These are phyloP conservation scores for Serendipita indica DNA, from an alignment of 768 basidiomycete genomes.

Conservation along the genomic window DNA sequence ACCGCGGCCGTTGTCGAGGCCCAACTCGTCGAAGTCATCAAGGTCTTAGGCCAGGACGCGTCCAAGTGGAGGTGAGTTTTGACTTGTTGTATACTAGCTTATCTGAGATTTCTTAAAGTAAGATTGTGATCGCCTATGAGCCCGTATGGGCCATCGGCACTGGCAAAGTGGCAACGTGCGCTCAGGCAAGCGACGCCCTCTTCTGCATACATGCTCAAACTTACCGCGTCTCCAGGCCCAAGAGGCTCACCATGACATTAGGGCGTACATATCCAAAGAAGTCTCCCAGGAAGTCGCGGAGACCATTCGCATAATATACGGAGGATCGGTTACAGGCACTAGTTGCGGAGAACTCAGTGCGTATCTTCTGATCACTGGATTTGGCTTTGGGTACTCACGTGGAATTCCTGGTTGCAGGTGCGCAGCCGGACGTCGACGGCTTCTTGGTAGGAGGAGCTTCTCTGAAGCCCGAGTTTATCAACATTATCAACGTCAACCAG, in stretches of 20 bases:
- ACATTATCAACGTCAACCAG: conserved; percentile 67
- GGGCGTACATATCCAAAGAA: conserved; percentile 48
- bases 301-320: conserved; percentile 79
- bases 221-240: conserved; percentile 50
- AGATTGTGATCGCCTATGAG: conserved; percentile 90
- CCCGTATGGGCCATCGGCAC: conserved; percentile 99
- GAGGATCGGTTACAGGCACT: conserved; percentile 80
- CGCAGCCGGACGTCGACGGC: conserved; percentile 77
- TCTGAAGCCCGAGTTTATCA: conserved; percentile 89
- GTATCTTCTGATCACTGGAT: conserved; percentile 19
- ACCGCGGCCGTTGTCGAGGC: conserved; percentile 67
- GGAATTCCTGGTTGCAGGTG: conserved; percentile 35
- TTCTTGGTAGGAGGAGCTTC: conserved; percentile 98
- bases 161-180: conserved; percentile 81
- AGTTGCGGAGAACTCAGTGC: conserved; percentile 80
- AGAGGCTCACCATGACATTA: conserved; percentile 74
- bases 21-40: conserved; percentile 67
- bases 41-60: conserved; percentile 36
- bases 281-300: conserved; percentile 59
- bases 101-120: conserved; percentile 29
- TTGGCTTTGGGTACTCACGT: too few relatives aligned
- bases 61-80: conserved; percentile 58
- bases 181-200: conserved; percentile 19
- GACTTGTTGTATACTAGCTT: conserved; percentile 8
- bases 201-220: not conserved